Evolutionary conservation across 257 asterid species (phyloP), one percentile per base, ranked within the genome.

Genomic region (Solanum chiquidenum): DNA sequence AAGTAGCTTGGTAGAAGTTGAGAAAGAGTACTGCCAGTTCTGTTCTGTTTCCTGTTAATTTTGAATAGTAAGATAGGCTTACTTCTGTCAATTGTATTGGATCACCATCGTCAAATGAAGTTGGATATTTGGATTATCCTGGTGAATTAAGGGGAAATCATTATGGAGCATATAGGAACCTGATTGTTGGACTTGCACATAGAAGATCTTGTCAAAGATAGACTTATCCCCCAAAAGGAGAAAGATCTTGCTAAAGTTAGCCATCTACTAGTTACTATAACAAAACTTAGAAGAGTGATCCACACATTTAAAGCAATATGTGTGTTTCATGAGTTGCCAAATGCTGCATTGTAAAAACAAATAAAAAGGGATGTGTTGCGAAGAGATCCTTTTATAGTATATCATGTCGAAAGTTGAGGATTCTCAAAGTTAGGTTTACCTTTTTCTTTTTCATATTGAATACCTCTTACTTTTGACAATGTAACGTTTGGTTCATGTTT

Each of bases 401-500:
- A 49, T 82, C 69, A 5, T 29, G 29, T 46, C 2, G 13, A 16
- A 80, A 18, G 33, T 79, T 16, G 31, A 49, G 40, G 86, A 18
- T 31, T 82, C 69, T 82, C 44, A 18, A 49, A 18, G 20, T 49
- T 79, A 5, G 13, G 6, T 82, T 66, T 87, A 40, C 35, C 71
- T 80, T 87, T 44, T 69, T 29, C n/a, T 69, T 29, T 38, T 34
- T 71, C 34, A n/a, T 8, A 62, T 13, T 27, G 73, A 21, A 35
- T 77, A 27, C 40, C 62, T 49, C 58, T 66, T 35, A 31, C 55
- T 42, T 9, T 49, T 40, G 74, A 58, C 49, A 5, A 49, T 11
- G 38, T 68, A 72, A 88, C 73, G 35, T 60, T 23, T 86, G 49
- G 9, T 76, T 87, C 38, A 38, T 85, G 89, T 86, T 92, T 87